Evolutionary conservation across 2,329 filamentous ascomycete genomes (phyloP).

Genomic region (Elsinoe batatas): DNA sequence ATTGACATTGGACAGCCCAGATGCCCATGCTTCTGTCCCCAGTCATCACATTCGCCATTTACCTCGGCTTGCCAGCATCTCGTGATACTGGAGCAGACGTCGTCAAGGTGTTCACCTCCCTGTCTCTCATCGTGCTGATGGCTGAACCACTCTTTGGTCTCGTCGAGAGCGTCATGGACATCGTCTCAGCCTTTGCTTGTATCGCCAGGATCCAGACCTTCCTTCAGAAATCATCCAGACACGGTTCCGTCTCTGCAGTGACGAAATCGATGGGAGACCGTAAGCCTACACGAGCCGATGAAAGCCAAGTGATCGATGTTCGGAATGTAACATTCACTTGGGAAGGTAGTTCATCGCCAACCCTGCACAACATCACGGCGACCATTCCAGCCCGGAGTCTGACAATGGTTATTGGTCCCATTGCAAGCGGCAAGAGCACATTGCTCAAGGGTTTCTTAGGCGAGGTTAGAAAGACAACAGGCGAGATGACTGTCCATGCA

Average conservation of each 20-base stretch:
- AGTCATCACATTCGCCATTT: constrained; percentile 8
- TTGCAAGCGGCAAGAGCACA: constrained; percentile 45
- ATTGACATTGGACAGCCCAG: not conserved
- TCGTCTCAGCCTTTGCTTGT: not conserved
- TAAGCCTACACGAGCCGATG: not conserved
- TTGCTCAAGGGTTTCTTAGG: constrained; percentile 38
- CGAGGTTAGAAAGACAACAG: constrained; percentile 29
- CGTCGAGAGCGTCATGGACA: not conserved
- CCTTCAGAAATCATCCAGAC: not conserved
- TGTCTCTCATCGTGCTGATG: not conserved
- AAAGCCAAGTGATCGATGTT: not conserved
- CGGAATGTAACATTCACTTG: not conserved
- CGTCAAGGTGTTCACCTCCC: constrained; percentile 1
- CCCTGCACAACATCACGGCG: not conserved
- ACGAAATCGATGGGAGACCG: no score
- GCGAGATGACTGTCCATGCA: constrained; percentile 25
- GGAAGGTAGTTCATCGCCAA: not conserved
- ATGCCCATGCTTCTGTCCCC: constrained; percentile 1
- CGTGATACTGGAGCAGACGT: not conserved
- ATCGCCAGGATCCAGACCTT: constrained; percentile 2
- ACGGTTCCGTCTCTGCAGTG: no score
- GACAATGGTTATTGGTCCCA: constrained; percentile 41
- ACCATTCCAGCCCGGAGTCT: constrained; percentile 26
- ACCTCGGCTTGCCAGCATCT: not conserved
- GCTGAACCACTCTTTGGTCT: constrained; percentile 1